Percentiles rank a stretch among this genome's conserved stretches.
phyloP scores from a whole-genome alignment of 1,139 yeast species.

The Candida sp. region DNA sequence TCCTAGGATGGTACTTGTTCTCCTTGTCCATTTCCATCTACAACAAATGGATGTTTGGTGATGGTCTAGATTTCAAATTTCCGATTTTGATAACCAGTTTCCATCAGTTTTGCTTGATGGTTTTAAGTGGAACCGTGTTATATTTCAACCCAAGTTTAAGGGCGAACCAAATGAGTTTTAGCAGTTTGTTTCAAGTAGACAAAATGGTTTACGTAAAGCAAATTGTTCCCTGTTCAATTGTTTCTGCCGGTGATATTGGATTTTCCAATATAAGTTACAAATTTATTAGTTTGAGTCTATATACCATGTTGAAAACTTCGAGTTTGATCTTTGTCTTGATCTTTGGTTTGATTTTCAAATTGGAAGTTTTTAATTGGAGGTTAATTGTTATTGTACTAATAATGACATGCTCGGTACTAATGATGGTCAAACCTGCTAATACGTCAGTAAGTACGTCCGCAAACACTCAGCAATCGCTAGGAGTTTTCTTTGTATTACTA shows the following conservation, averaged over 20 bases:
- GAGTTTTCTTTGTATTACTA: constrained; percentile 67
- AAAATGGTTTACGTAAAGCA: constrained; percentile 40
- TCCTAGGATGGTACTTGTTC: constrained; percentile 51
- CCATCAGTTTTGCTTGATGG: constrained; percentile 74
- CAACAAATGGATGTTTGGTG: constrained; percentile 97
- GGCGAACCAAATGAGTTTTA: constrained; percentile 7
- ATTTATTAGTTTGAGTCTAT: constrained; percentile 75
- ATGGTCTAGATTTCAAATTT: constrained; percentile 67
- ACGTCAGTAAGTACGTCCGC: constrained; percentile 4
- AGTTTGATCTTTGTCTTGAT: constrained; percentile 82
- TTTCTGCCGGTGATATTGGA: constrained; percentile 93
- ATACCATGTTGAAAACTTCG: constrained; percentile 91
- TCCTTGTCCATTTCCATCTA: constrained; percentile 81
- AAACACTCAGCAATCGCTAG: constrained; percentile 29
- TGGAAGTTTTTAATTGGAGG: constrained; percentile 70
- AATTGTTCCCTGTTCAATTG: constrained; percentile 81
- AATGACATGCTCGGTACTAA: constrained; percentile 78
- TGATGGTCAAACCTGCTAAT: constrained; percentile 62
- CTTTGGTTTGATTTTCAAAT: constrained; percentile 76
- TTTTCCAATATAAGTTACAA: constrained; percentile 82
- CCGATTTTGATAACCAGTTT: constrained; percentile 82
- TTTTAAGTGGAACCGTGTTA: constrained; percentile 43
- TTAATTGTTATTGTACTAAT: constrained; percentile 65
- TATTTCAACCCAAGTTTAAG: constrained; percentile 46
- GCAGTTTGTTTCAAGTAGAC: constrained; percentile 11